phyloP scores from a whole-genome alignment of 495 filamentous ascomycete species.

The Aspergillus egyptiacus region DNA sequence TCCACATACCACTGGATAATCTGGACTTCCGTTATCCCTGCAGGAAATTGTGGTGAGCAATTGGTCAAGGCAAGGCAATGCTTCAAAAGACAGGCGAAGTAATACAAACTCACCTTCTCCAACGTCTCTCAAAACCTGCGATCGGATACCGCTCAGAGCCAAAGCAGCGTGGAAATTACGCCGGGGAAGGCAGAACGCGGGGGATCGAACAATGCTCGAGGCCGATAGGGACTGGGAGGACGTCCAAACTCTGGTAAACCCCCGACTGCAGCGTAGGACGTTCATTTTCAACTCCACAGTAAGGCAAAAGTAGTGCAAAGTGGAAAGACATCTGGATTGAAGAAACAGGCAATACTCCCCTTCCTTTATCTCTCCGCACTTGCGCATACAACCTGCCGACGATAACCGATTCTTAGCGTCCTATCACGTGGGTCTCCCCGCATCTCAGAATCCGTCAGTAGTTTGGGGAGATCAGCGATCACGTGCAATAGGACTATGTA shows the following conservation, averaged over 20 bases:
- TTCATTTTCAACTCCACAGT: slow-evolving; percentile 27
- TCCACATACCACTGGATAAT: slow-evolving; percentile 99
- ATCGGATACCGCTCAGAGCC: slow-evolving; percentile 60
- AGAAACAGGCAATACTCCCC: slow-evolving; percentile 2
- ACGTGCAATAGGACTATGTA: neutral
- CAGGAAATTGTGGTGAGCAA: slow-evolving; percentile 12
- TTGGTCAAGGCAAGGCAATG: neutral
- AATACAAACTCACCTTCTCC: slow-evolving; percentile 67
- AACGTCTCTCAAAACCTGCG: slow-evolving; percentile 90
- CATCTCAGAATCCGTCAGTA: slow-evolving; percentile 10
- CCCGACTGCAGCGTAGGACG: slow-evolving; percentile 26
- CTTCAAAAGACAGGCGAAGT: neutral
- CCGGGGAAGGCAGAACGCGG: slow-evolving; percentile 22
- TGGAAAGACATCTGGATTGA: slow-evolving; percentile 4
- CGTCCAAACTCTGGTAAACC: slow-evolving; percentile 24
- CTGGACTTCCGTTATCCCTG: slow-evolving; percentile 95
- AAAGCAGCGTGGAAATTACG: slow-evolving; percentile 57
- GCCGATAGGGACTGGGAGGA: slow-evolving; percentile 24
- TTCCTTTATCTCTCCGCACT: slow-evolving; percentile 16
- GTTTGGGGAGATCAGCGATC: neutral
- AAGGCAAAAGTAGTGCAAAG: slow-evolving; percentile 4
- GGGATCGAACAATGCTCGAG: slow-evolving; percentile 25
- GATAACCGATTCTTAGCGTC: slow-evolving; percentile 35
- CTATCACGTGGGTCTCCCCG: slow-evolving; percentile 34
- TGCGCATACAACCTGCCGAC: slow-evolving; percentile 26